A percentile compares a stretch with the other conserved stretches of the same genome.
Evolutionary conservation across 805 yeast genomes (phyloP).

Genomic region (Starmera pachycereana): DNA sequence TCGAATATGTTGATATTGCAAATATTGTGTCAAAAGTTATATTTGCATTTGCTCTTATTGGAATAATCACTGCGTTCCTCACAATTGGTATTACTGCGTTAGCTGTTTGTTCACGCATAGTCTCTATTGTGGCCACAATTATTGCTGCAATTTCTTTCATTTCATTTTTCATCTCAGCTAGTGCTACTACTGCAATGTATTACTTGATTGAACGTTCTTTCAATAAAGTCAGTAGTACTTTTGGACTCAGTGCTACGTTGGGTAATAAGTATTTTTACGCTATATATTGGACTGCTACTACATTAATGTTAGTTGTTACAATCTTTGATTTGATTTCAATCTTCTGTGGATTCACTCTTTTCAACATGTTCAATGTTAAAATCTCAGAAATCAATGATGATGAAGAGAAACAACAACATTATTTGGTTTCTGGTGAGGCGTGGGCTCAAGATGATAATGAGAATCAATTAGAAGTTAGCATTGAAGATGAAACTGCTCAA

Average conservation of each 20-base stretch:
- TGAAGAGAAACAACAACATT: too few relatives aligned
- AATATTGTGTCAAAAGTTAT: constrained; percentile 44
- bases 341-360: constrained; percentile 28
- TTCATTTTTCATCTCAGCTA: constrained; percentile 35
- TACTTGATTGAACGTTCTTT: constrained; percentile 37
- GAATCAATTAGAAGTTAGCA: too few relatives aligned
- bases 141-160: constrained; percentile 31
- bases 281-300: constrained; percentile 54
- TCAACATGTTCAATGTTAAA: too few relatives aligned
- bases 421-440: too few relatives aligned
- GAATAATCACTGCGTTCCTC: constrained; percentile 34
- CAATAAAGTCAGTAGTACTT: constrained; percentile 33
- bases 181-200: constrained; percentile 55
- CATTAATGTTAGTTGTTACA: constrained; percentile 30
- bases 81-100: constrained; percentile 33
- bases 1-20: constrained; percentile 34
- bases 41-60: constrained; percentile 42
- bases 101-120: constrained; percentile 34
- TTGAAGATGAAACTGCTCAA: too few relatives aligned
- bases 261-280: constrained; percentile 41
- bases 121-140: constrained; percentile 35
- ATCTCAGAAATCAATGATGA: too few relatives aligned
- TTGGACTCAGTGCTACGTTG: constrained; percentile 46
- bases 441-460: too few relatives aligned
- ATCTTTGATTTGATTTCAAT: constrained; percentile 23